Evolutionary conservation across 2,329 filamentous ascomycete species (phyloP).

Genomic region (Pestalotiopsis sp.): DNA sequence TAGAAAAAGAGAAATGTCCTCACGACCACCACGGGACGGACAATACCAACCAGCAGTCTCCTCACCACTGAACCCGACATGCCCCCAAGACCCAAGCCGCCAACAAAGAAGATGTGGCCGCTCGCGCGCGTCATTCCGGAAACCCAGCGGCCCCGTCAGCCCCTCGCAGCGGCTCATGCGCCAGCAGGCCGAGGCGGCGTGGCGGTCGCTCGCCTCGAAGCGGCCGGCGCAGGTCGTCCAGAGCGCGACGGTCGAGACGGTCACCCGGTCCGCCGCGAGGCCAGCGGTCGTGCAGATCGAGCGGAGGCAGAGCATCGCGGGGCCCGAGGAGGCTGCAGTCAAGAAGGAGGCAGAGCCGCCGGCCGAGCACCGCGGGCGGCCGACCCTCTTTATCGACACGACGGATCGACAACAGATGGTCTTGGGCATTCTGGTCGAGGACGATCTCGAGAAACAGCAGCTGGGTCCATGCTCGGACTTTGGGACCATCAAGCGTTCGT

Average conservation of each 20-base stretch:
- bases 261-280: neutral
- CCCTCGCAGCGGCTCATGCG: conserved; percentile 43
- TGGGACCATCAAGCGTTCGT: neutral
- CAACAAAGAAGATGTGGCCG: conserved; percentile 11
- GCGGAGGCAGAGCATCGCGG: neutral
- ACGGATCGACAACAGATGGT: neutral
- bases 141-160: conserved; percentile 29
- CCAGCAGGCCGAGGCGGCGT: conserved; percentile 43
- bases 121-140: conserved; percentile 11
- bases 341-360: neutral
- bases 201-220: conserved; percentile 15
- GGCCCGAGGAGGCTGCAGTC: neutral
- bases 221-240: neutral
- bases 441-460: conserved; percentile 23
- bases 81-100: conserved; percentile 4
- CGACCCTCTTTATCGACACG: neutral
- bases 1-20: neutral
- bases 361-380: neutral
- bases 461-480: conserved; percentile 11
- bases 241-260: neutral
- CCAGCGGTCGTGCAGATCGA: neutral
- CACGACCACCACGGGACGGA: neutral
- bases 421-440: conserved; percentile 2
- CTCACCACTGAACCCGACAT: conserved; percentile 24
- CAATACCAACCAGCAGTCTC: conserved; percentile 18